These are phyloP conservation scores for Exophiala sp. DNA, from an alignment of 2,329 filamentous ascomycete genomes.

Conservation along the genomic window DNA sequence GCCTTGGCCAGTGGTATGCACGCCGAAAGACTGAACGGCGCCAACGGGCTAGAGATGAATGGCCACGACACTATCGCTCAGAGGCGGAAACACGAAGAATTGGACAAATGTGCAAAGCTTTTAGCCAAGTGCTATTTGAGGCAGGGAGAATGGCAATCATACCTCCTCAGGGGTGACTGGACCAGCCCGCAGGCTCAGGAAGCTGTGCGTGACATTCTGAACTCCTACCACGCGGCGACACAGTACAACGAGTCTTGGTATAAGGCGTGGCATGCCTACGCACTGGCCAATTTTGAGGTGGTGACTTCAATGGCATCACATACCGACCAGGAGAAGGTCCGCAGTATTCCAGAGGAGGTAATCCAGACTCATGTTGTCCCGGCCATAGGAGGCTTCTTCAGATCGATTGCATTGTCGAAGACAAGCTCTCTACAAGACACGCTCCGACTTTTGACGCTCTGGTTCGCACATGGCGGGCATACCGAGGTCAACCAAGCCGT, in stretches of 20 bases:
- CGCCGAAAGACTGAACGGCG: conserved; percentile 44
- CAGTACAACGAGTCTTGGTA: conserved; percentile 94
- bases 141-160: conserved; percentile 91
- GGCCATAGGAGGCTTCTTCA: conserved; percentile 92
- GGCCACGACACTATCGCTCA: conserved; percentile 37
- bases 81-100: conserved; percentile 42
- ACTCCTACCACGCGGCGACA: conserved; percentile 87
- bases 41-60: conserved; percentile 33
- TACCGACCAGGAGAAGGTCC: conserved; percentile 51
- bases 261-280: conserved; percentile 99
- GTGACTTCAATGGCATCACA: conserved; percentile 72
- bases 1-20: conserved; percentile 39
- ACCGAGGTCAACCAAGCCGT: conserved; percentile 82
- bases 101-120: conserved; percentile 58
- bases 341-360: conserved; percentile 41
- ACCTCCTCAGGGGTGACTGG: conserved; percentile 83
- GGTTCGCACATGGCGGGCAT: conserved; percentile 90
- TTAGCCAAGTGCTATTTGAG: conserved; percentile 94
- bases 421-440: conserved; percentile 95
- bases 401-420: conserved; percentile 85
- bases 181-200: conserved; percentile 78
- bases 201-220: conserved; percentile 78
- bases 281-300: conserved; percentile 95
- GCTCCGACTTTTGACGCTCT: conserved; percentile 81
- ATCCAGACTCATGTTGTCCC: conserved; percentile 81